Conservation (phyloP, 768 basidiomycete species). For the Rhodotorula paludigena region DNA sequence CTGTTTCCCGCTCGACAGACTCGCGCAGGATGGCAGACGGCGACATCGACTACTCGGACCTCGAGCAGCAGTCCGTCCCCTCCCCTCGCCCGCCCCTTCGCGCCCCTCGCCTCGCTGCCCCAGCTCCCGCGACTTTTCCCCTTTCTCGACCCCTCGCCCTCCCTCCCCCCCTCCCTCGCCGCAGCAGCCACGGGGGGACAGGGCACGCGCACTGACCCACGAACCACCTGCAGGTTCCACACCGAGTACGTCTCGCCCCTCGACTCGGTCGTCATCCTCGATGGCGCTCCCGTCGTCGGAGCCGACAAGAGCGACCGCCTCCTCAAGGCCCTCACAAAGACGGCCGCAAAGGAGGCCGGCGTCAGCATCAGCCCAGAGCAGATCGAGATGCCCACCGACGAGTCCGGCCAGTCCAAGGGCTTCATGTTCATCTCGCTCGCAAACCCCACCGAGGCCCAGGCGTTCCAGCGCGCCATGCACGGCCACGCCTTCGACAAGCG, state of each 20-base stretch:
- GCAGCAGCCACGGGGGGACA: not conserved
- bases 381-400: constrained; percentile 83
- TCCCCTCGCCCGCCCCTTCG: not conserved
- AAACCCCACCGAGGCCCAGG: constrained; percentile 21
- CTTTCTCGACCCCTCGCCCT: not conserved
- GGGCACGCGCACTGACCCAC: constrained; percentile 14
- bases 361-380: constrained; percentile 67
- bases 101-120: not conserved
- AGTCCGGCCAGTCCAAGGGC: constrained; percentile 81
- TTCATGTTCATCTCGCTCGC: constrained; percentile 32
- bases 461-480: constrained; percentile 34
- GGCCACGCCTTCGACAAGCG: constrained; percentile 39
- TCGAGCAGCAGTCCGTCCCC: constrained; percentile 66
- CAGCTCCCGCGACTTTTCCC: not conserved
- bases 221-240: constrained; percentile 62
- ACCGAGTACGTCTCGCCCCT: constrained; percentile 77
- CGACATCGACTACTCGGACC: constrained; percentile 79
- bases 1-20: not conserved
- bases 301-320: constrained; percentile 76
- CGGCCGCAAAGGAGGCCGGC: constrained; percentile 71
- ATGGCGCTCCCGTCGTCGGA: constrained; percentile 78
- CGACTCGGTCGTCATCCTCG: constrained; percentile 86
- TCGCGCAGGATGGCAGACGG: constrained; percentile 40
- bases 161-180: not conserved
- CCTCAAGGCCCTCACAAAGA: constrained; percentile 70